A percentile compares a stretch with the other conserved stretches of the same genome.
These are phyloP conservation scores for Candida tallmaniae DNA, from an alignment of 805 yeast species.

Conservation along the genomic window DNA sequence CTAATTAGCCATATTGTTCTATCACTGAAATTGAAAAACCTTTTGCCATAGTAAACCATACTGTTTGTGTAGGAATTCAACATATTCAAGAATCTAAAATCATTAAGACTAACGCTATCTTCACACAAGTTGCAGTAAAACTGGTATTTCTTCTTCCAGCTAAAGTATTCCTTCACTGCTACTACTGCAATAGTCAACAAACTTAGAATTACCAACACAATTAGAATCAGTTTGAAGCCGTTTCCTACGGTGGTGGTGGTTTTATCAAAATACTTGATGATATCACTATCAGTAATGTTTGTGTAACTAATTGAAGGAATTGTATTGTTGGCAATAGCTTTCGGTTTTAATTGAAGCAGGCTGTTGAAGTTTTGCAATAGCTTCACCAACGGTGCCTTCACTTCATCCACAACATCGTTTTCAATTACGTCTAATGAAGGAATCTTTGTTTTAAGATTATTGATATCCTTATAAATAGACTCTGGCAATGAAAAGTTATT, in stretches of 20 bases:
- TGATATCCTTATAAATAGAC: slow-evolving; percentile 55
- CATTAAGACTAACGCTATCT: slow-evolving; percentile 5
- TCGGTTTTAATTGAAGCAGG: not conserved
- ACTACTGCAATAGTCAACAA: slow-evolving; percentile 39
- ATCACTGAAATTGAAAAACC: slow-evolving; percentile 8
- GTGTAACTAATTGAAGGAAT: not conserved
- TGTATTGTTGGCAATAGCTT: slow-evolving; percentile 1
- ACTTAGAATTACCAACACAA: slow-evolving; percentile 30
- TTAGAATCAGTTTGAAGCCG: slow-evolving; percentile 31
- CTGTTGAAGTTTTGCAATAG: not conserved
- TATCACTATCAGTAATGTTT: slow-evolving; percentile 12
- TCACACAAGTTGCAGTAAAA: slow-evolving; percentile 22
- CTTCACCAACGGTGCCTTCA: slow-evolving; percentile 50
- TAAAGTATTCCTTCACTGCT: slow-evolving; percentile 39
- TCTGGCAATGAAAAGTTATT: slow-evolving; percentile 61
- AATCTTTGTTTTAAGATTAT: slow-evolving; percentile 40
- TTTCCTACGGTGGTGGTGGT: slow-evolving; percentile 27
- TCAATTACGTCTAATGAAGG: slow-evolving; percentile 67
- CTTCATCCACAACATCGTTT: slow-evolving; percentile 49
- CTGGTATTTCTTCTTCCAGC: slow-evolving; percentile 44
- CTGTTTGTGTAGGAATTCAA: slow-evolving; percentile 13
- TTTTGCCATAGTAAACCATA: slow-evolving; percentile 10
- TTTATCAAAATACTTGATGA: slow-evolving; percentile 34
- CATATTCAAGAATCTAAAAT: slow-evolving; percentile 10
- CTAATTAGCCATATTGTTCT: slow-evolving; percentile 39